Evolutionary conservation across 192 early-diverging fungal genomes (phyloP), one percentile per base, ranked within the genome.

Genomic region (Pilobolus umbonatus): DNA sequence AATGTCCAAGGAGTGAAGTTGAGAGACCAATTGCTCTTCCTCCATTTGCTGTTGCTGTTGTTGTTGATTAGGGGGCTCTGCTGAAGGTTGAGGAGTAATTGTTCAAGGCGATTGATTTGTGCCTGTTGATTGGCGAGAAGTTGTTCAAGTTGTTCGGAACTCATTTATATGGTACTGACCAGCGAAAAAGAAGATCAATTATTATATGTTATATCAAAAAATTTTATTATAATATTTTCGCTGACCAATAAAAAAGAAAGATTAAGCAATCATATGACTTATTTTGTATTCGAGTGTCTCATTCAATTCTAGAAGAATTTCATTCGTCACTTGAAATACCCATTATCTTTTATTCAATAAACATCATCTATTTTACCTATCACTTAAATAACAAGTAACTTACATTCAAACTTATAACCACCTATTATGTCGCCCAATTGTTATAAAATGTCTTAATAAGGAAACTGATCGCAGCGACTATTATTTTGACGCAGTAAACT

Each of bases 131-230:
- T 8, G 1, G 17, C 17, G 5, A 2, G 5, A 17, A 44, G 0
- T 44, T 21, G 43, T 44, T 19, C 43, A 1, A 22, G n/a, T 44
- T 44, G 15, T 2, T 44, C 6, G 17, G 43, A 22, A 9, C 24
- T 9, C n/a, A 7, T 44, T 7, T 22, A 22, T 19, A 3, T 9
- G 43, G 43, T 44, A 2, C 43, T 44, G 43, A 44, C 43, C 43
- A 44, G 43, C 43, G 17, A 44, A 44, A 44, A 44, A 44, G 43
- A 44, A 44, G 43, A 44, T 44, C 43, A 44, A 44, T 4, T 1
- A 40, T 44, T 44, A 44, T 21, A 44, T 44, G 5, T n/a, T n/a
- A n/a, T n/a, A n/a, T n/a, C n/a, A n/a, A n/a, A n/a, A n/a, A 44
- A 44, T 2, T 21, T 21, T 44, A 17, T 44, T 44, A 22, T 44